Evolutionary conservation across 2,329 filamentous ascomycete genomes (phyloP).

Genomic region (Aureobasidium namibiae): DNA sequence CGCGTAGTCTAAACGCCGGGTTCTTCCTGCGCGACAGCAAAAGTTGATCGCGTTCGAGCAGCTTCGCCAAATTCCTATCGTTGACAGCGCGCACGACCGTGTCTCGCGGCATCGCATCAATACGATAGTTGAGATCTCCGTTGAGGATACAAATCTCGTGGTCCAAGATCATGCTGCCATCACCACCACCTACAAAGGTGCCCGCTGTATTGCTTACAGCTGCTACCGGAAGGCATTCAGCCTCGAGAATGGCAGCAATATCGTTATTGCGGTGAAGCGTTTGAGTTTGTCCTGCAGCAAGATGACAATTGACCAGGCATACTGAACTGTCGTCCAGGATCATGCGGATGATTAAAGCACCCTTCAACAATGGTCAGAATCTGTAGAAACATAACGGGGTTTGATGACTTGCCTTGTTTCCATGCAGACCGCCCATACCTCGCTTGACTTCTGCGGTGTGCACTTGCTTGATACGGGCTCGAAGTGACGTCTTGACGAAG

Average conservation of each 20-base stretch:
- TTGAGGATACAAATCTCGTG: conserved; percentile 97
- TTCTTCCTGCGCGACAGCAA: conserved; percentile 83
- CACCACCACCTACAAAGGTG: conserved; percentile 82
- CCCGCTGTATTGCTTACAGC: conserved; percentile 61
- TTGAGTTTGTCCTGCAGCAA: conserved; percentile 86
- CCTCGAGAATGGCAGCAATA: conserved; percentile 79
- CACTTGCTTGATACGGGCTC: conserved; percentile 67
- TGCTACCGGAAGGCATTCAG: conserved; percentile 57
- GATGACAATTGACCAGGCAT: conserved; percentile 95
- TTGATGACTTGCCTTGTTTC: conserved; percentile 61
- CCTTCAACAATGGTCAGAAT: conserved; percentile 30
- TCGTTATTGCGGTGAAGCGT: conserved; percentile 90
- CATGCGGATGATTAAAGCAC: conserved; percentile 86
- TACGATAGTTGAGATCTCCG: conserved; percentile 95
- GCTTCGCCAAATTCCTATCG: conserved; percentile 69
- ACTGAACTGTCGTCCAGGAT: conserved; percentile 86
- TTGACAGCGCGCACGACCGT: conserved; percentile 82
- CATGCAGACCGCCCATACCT: conserved; percentile 89
- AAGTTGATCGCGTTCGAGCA: conserved; percentile 89
- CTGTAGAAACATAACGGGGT: neutral
- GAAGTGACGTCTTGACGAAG: conserved; percentile 77
- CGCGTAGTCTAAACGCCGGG: conserved; percentile 76
- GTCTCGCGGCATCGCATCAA: conserved; percentile 92
- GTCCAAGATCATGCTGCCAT: conserved; percentile 89
- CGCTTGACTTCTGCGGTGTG: conserved; percentile 81